Conservation (phyloP, 257 asterid genomes). For the Solanum bulbocastanum region DNA sequence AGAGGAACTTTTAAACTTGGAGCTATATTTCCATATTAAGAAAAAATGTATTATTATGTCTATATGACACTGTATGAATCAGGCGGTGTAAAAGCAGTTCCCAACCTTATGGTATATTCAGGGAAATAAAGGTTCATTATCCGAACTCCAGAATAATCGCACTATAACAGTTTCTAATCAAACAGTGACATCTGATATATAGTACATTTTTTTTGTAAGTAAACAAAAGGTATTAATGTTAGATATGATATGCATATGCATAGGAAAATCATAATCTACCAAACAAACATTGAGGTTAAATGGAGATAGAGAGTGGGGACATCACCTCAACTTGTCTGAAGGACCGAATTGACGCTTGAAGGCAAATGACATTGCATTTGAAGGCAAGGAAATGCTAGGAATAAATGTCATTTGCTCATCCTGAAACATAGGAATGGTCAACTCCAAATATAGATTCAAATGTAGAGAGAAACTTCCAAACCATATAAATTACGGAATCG, state of each 20-base stretch:
- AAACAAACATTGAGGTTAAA: neutral
- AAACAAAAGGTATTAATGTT: neutral
- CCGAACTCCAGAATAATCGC: neutral
- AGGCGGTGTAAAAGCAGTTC: neutral
- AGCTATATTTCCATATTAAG: neutral
- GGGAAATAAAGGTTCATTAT: neutral
- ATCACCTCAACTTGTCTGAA: conserved; percentile 80
- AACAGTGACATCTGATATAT: neutral
- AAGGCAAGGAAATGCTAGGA: conserved; percentile 78
- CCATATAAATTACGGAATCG: neutral
- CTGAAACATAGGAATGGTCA: conserved; percentile 22
- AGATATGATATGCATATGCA: neutral
- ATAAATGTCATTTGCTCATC: conserved; percentile 83
- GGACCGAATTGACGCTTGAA: conserved; percentile 80
- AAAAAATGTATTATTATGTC: neutral
- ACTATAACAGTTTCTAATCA: neutral
- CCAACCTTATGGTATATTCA: neutral
- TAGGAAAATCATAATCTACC: neutral
- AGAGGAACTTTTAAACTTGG: neutral
- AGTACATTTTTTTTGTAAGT: neutral
- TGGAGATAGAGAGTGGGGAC: conserved; percentile 3
- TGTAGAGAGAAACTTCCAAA: neutral
- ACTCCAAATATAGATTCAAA: neutral
- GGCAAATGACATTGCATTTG: conserved; percentile 64
- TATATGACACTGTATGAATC: neutral